These are phyloP conservation scores for Rhizoclosmatium sp. DNA, from an alignment of 192 early-diverging fungal species.

Conservation along the genomic window DNA sequence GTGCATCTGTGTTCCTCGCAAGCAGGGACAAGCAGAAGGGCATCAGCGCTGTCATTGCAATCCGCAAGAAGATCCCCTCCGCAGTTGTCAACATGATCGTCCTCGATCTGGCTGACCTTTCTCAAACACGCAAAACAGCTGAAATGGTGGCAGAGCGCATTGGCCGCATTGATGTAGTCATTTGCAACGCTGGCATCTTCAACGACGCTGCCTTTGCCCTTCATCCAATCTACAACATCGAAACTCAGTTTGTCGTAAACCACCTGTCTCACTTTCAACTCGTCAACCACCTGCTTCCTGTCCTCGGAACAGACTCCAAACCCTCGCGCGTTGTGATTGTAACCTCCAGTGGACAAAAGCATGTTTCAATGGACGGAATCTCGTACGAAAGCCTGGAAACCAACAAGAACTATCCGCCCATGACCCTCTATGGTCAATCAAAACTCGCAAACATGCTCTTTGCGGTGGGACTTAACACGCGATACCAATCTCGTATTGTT, in stretches of 20 bases:
- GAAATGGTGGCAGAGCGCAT: slow-evolving; percentile 21
- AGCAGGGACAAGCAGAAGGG: slow-evolving; percentile 20
- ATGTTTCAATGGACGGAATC: background rate
- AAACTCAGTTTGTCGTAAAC: slow-evolving; percentile 57
- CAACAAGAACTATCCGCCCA: background rate
- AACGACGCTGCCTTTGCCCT: slow-evolving; percentile 30
- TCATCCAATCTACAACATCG: background rate
- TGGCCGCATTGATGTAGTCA: slow-evolving; percentile 45
- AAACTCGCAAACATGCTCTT: slow-evolving; percentile 61
- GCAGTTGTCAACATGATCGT: slow-evolving; percentile 31
- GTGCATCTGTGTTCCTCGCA: slow-evolving; percentile 39
- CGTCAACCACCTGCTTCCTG: slow-evolving; percentile 34
- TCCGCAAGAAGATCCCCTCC: slow-evolving; percentile 8
- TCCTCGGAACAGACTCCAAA: background rate
- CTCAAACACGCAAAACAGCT: slow-evolving; percentile 34
- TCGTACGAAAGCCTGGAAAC: background rate
- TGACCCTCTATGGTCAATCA: slow-evolving; percentile 51
- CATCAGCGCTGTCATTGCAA: slow-evolving; percentile 27
- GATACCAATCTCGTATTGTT: background rate
- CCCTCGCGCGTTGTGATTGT: background rate
- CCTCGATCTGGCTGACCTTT: slow-evolving; percentile 48
- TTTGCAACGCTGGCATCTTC: slow-evolving; percentile 56
- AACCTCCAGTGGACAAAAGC: background rate
- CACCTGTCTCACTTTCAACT: slow-evolving; percentile 60
- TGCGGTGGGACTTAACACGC: slow-evolving; percentile 11